Base-by-base conservation (phyloP, 2,329 filamentous ascomycete genomes). In the Nigrospora oryzae region DNA sequence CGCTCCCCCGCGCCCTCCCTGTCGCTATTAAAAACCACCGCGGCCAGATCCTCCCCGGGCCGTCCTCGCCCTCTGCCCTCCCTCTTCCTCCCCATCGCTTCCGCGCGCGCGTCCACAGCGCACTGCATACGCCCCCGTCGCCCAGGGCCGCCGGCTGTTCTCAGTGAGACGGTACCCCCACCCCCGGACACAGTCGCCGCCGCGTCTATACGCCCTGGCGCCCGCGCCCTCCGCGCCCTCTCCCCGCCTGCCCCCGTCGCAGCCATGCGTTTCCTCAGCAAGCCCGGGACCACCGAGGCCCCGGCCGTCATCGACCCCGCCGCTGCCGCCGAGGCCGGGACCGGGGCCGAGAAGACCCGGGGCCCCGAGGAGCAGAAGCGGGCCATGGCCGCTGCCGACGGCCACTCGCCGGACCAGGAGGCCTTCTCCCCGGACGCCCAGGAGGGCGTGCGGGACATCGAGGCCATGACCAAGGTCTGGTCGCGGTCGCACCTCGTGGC, bases 381-480 rank as follows among this genome's bases (percentile, higher is more conserved):
- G 41, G 14, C 17, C 5, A 45, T 36, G 32, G 36, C 33, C 33
- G 14, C 36, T n/a, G 36, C 30, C 14, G 37, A 35, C 36, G 41
- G 38, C 31, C n/a, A 36, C 40, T 16, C 39, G 16, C 43, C 49
- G 43, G 62, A 69, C 43, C 56, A 54, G 37, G 62, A 68, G 23
- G 48, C 54, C 33, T 58, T 66, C 45, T 54, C 56, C 23, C 55
- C 58, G 35, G 47, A 57, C 40, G 61, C 61, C 10, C 69, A 73
- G 54, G 58, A 60, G 10, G 72, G 72, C 57, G 69, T 75, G 15
- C 64, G 68, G 46, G 67, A 68, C 42, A 65, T 74, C n/a, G 68
- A 74, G 53, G 72, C 70, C 13, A 64, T 66, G 10, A 67, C 71
- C 28, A 67, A 65, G 37, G 66, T 68, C 33, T 71, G 70, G 69